phyloP scores from a whole-genome alignment of 1,284 basidiomycete species.

The Fomitopsis pinicola region DNA sequence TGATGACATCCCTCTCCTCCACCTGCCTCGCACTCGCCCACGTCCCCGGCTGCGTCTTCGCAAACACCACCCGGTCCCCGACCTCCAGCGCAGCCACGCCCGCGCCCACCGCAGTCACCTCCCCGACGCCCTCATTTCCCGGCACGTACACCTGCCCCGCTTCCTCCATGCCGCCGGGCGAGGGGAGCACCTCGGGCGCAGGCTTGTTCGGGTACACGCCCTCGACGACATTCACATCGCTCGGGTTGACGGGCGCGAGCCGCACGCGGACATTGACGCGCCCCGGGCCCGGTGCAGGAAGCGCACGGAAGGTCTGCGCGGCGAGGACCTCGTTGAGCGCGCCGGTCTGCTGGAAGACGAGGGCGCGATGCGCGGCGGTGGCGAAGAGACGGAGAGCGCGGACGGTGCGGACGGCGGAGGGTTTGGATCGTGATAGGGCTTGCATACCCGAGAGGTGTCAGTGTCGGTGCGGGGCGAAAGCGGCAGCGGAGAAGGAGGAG shows the following conservation, averaged over 20 bases:
- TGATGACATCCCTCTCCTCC: constrained; percentile 50
- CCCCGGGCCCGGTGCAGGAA: constrained; percentile 48
- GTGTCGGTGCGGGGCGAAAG: too few relatives aligned
- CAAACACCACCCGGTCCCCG: constrained; percentile 76
- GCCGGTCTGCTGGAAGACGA: constrained; percentile 61
- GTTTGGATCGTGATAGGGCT: too few relatives aligned
- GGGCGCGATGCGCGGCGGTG: constrained; percentile 45
- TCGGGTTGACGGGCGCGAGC: constrained; percentile 79
- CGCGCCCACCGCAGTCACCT: constrained; percentile 56
- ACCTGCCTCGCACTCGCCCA: constrained; percentile 70
- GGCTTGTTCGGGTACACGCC: constrained; percentile 78
- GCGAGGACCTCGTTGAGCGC: constrained; percentile 56
- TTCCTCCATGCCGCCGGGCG: constrained; percentile 18
- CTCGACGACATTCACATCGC: constrained; percentile 78
- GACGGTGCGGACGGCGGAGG: too few relatives aligned
- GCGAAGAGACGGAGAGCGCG: background rate
- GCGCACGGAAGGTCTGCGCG: constrained; percentile 45
- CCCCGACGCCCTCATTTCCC: constrained; percentile 79
- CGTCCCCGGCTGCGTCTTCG: constrained; percentile 66
- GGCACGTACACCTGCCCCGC: constrained; percentile 50
- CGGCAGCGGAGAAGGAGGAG: too few relatives aligned
- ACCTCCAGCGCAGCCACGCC: constrained; percentile 45
- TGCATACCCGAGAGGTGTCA: too few relatives aligned
- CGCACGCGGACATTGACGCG: constrained; percentile 65
- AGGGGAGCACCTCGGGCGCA: constrained; percentile 29